Conservation (phyloP, 495 filamentous ascomycete species). For the Neurospora tetrasperma region DNA sequence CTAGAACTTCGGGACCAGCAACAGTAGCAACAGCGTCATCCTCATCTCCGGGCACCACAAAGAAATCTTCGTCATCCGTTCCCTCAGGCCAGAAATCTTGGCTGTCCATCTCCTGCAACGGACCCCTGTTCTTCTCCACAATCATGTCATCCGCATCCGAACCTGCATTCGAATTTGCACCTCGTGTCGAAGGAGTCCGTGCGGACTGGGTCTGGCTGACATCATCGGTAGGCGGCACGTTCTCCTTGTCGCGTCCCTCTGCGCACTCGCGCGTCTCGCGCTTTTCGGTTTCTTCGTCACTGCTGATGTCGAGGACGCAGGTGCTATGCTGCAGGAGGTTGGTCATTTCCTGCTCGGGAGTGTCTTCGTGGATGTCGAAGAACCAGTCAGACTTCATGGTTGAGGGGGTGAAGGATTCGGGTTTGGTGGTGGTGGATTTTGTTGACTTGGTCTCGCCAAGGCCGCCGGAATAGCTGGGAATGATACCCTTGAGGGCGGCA, state of each 20-base stretch:
- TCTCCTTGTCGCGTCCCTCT: constrained; percentile 74
- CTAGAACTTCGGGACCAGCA: background rate
- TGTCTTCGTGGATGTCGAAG: constrained; percentile 94
- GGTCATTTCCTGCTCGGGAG: constrained; percentile 73
- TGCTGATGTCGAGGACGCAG: constrained; percentile 72
- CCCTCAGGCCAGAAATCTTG: constrained; percentile 65
- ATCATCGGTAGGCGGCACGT: constrained; percentile 67
- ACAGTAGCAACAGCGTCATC: constrained; percentile 22
- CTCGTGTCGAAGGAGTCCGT: constrained; percentile 5
- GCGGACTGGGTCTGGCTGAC: constrained; percentile 35
- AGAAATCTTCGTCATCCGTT: constrained; percentile 49
- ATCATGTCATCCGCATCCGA: constrained; percentile 30
- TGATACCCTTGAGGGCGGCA: constrained; percentile 61
- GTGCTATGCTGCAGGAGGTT: constrained; percentile 89
- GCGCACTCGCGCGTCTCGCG: constrained; percentile 43
- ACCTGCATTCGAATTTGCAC: background rate
- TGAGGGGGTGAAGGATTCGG: constrained; percentile 10
- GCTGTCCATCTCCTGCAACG: constrained; percentile 59
- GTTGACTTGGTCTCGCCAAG: constrained; percentile 12
- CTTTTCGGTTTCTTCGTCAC: constrained; percentile 51
- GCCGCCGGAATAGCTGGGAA: constrained; percentile 40
- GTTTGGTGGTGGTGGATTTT: constrained; percentile 2
- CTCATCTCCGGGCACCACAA: constrained; percentile 50
- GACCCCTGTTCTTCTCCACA: constrained; percentile 46
- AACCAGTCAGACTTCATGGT: constrained; percentile 60